A percentile compares a stretch with the other conserved stretches of the same genome.
phyloP scores from a whole-genome alignment of 2,329 filamentous ascomycete species.

The Rachicladosporium sp. region DNA sequence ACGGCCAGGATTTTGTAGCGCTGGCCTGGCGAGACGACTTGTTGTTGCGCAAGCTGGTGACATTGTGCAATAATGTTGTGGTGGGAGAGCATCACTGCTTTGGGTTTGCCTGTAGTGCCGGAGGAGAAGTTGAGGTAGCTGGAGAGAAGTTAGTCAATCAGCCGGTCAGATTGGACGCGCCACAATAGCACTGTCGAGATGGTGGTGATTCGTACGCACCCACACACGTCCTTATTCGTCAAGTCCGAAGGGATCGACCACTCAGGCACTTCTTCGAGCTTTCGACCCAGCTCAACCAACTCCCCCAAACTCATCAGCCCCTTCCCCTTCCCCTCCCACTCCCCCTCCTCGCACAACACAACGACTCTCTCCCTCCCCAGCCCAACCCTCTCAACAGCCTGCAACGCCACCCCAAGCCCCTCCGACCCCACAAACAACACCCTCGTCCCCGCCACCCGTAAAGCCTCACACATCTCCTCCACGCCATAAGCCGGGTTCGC shows the following conservation, averaged over 20 bases:
- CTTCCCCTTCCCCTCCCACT: background rate
- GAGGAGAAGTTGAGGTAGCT: slow-evolving; percentile 39
- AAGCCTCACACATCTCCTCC: slow-evolving; percentile 55
- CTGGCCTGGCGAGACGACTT: slow-evolving; percentile 33
- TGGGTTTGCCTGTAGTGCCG: slow-evolving; percentile 32
- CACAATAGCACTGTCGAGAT: too few relatives aligned
- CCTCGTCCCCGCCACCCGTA: slow-evolving; percentile 44
- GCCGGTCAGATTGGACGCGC: background rate
- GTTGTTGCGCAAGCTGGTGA: slow-evolving; percentile 41
- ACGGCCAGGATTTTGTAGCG: slow-evolving; percentile 40
- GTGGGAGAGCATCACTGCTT: slow-evolving; percentile 38
- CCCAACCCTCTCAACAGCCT: slow-evolving; percentile 37
- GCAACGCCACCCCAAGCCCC: slow-evolving; percentile 40
- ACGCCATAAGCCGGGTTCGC: slow-evolving; percentile 54
- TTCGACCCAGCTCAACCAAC: slow-evolving; percentile 28
- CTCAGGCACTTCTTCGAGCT: slow-evolving; percentile 17
- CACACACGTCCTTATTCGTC: slow-evolving; percentile 39
- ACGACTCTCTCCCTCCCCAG: slow-evolving; percentile 1
- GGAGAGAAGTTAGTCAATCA: too few relatives aligned
- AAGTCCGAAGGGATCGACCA: slow-evolving; percentile 39
- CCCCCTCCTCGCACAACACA: background rate
- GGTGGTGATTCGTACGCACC: background rate
- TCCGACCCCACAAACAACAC: slow-evolving; percentile 44
- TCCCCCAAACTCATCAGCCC: slow-evolving; percentile 11
- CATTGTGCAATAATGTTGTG: slow-evolving; percentile 47